Percentiles rank a stretch among this genome's conserved stretches.
These are phyloP conservation scores for Gnaphalium uliginosum DNA, from an alignment of 129 eudicot species.

Conservation along the genomic window DNA sequence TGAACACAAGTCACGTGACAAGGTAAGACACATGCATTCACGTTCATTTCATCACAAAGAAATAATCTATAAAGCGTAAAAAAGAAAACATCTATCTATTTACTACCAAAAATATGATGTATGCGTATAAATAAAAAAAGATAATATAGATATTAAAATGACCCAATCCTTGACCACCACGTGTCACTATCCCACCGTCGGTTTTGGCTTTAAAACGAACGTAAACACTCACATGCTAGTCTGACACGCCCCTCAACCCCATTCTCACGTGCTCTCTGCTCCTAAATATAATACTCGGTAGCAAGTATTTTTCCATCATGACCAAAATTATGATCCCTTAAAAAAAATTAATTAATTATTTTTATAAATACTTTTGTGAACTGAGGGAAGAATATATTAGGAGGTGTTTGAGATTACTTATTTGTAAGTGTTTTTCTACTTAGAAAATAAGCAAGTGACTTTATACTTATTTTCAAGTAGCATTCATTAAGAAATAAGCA, in stretches of 20 bases:
- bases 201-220: constrained; percentile 47
- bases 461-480: no score
- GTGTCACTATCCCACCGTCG: constrained; percentile 35
- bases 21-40: constrained; percentile 30
- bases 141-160: background rate
- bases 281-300: constrained; percentile 33
- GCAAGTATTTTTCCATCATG: background rate
- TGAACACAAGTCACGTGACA: constrained; percentile 31
- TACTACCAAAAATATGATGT: no score
- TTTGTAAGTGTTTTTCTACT: no score
- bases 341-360: no score
- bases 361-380: no score
- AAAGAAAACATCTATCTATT: constrained; percentile 10
- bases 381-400: no score
- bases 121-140: background rate
- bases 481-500: no score
- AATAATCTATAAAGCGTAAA: constrained; percentile 10
- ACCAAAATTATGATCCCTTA: background rate
- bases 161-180: constrained; percentile 19
- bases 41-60: constrained; percentile 19
- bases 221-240: constrained; percentile 47
- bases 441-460: no score
- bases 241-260: constrained; percentile 48
- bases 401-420: no score
- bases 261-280: constrained; percentile 55